phyloP scores from a whole-genome alignment of 2,329 filamentous ascomycete species.

The Pyricularia grisea region DNA sequence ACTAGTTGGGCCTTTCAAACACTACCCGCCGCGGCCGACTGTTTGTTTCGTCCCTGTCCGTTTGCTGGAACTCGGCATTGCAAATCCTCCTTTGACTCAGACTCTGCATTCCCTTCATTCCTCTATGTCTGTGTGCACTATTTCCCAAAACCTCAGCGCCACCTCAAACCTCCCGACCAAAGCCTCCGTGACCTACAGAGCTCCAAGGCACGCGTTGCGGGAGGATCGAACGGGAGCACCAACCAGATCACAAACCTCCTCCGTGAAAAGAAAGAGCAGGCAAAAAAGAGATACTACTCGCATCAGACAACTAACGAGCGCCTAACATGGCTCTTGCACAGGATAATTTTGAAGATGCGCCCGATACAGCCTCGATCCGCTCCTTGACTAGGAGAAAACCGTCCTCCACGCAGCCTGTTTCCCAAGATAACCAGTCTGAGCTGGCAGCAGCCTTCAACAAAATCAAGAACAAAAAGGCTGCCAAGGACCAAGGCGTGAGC shows the following conservation, averaged over 20 bases:
- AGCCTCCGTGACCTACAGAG: not conserved
- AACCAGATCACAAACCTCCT: not conserved
- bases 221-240: not conserved
- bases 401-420: constrained; percentile 22
- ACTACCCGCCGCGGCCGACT: not conserved
- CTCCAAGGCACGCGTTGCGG: not conserved
- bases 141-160: not conserved
- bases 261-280: not conserved
- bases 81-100: not conserved
- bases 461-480: constrained; percentile 12
- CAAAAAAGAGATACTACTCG: not conserved
- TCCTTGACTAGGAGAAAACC: constrained; percentile 48
- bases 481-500: constrained; percentile 12
- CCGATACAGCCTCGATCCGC: constrained; percentile 54
- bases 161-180: not conserved
- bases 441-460: constrained; percentile 14
- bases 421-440: constrained; percentile 17
- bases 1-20: not conserved
- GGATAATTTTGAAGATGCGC: constrained; percentile 79
- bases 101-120: not conserved
- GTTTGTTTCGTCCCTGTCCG: not conserved
- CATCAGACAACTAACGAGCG: not conserved
- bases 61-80: not conserved
- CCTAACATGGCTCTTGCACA: constrained; percentile 19
- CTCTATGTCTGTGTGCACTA: not conserved